Conservation (phyloP, 2,329 filamentous ascomycete genomes). For the Trichoderma semiorbis region DNA sequence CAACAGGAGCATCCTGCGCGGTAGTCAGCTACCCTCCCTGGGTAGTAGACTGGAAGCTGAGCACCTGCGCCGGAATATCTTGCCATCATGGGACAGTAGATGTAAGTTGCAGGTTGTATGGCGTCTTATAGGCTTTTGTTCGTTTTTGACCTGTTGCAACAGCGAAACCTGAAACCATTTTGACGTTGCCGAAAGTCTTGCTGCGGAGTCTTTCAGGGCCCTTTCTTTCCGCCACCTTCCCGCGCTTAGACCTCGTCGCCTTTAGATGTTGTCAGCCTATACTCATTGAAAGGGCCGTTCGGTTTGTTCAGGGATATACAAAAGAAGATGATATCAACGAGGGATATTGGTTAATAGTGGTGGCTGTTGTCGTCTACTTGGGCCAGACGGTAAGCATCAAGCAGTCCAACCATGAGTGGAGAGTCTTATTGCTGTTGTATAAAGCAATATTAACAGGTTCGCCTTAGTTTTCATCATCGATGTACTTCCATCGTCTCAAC, state of each 20-base stretch:
- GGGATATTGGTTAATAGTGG: constrained; percentile 32
- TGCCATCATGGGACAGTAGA: constrained; percentile 2
- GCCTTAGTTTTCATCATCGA: constrained; percentile 30
- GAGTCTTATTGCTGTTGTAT: background rate
- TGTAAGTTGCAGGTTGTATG: background rate
- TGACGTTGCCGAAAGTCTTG: constrained; percentile 12
- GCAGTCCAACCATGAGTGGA: background rate
- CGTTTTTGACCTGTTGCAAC: background rate
- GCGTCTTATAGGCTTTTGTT: background rate
- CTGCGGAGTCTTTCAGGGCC: background rate
- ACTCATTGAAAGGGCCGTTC: constrained; percentile 38
- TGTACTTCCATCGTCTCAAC: constrained; percentile 33
- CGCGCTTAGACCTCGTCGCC: constrained; percentile 36
- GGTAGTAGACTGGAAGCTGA: background rate
- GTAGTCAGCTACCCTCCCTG: background rate
- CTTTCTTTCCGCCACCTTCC: constrained; percentile 32
- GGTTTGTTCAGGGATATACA: constrained; percentile 31
- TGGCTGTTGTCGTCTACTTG: constrained; percentile 34
- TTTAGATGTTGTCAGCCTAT: constrained; percentile 42
- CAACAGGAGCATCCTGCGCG: constrained; percentile 6
- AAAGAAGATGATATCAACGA: constrained; percentile 17
- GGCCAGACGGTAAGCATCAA: constrained; percentile 33
- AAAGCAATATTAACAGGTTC: background rate
- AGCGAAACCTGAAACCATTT: background rate
- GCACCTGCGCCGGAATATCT: background rate